Percentiles rank a stretch among this genome's conserved stretches.
Conservation (phyloP, 179 eudicot genomes). For the Pouteria campechiana region DNA sequence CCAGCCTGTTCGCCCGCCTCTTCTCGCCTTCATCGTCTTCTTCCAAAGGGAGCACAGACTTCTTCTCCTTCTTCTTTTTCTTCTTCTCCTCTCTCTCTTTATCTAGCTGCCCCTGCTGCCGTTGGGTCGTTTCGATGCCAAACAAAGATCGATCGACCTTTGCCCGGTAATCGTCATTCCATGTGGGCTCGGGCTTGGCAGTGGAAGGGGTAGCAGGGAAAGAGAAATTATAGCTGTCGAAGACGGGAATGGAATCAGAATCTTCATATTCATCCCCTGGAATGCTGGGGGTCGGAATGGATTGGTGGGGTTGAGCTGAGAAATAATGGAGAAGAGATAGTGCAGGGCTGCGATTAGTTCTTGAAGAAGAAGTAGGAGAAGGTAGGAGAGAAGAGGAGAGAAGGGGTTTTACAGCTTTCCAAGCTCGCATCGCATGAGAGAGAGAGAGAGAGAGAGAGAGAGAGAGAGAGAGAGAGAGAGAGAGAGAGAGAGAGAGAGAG, state of each 20-base stretch:
- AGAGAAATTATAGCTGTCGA: no score
- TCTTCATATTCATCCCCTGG: conserved; percentile 2
- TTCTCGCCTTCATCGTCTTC: conserved; percentile 16
- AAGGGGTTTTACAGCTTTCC: no score
- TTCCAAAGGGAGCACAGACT: neutral
- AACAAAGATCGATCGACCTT: conserved; percentile 37
- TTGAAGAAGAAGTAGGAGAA: no score
- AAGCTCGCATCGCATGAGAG: no score
- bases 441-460: conserved; percentile 3
- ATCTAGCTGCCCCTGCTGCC: no score
- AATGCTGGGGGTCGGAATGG: conserved; percentile 3
- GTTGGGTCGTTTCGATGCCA: conserved; percentile 32
- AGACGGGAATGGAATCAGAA: no score
- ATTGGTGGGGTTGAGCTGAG: no score
- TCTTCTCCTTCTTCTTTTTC: conserved; percentile 15
- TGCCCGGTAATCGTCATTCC: conserved; percentile 66
- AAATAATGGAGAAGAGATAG: no score
- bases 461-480: conserved; percentile 11
- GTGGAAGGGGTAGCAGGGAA: no score
- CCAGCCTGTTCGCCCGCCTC: conserved; percentile 33
- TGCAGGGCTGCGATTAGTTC: no score
- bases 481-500: conserved; percentile 10
- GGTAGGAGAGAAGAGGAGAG: no score
- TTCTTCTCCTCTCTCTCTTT: conserved; percentile 19
- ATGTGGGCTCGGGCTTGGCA: conserved; percentile 25